Evolutionary conservation across 805 yeast genomes (phyloP).

Genomic region (Candida chilensis): DNA sequence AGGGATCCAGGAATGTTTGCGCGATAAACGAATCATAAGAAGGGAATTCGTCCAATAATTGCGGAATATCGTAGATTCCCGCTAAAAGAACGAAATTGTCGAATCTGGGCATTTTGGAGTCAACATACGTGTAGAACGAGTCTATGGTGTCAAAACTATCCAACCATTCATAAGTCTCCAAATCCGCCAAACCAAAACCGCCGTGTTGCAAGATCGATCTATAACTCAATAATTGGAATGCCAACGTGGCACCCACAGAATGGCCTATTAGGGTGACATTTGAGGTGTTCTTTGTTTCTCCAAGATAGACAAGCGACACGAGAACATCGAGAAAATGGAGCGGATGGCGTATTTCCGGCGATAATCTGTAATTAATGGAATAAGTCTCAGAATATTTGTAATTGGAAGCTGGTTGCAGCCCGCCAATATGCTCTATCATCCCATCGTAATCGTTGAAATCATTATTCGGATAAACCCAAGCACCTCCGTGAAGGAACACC

Average conservation of each 20-base stretch:
- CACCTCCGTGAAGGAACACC: conserved; percentile 80
- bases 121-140: not conserved
- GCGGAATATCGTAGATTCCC: conserved; percentile 55
- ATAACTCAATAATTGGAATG: conserved; percentile 39
- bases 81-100: conserved; percentile 37
- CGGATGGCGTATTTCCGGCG: conserved; percentile 59
- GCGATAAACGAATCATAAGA: conserved; percentile 44
- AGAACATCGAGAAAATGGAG: conserved; percentile 47
- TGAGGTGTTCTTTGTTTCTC: conserved; percentile 5
- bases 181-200: conserved; percentile 2
- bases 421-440: conserved; percentile 12
- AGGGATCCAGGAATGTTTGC: too few species aligned
- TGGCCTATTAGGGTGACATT: conserved; percentile 49
- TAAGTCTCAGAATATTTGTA: conserved; percentile 11
- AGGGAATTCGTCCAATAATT: conserved; percentile 53
- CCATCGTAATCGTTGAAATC: conserved; percentile 46
- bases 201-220: conserved; percentile 3
- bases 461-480: conserved; percentile 69
- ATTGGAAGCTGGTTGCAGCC: conserved; percentile 17
- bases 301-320: conserved; percentile 25
- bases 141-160: not conserved
- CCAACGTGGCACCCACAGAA: conserved; percentile 71
- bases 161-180: not conserved
- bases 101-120: conserved; percentile 6
- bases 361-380: conserved; percentile 55